phyloP scores from a whole-genome alignment of 1,284 basidiomycete genomes.

The Peniophora sp. region DNA sequence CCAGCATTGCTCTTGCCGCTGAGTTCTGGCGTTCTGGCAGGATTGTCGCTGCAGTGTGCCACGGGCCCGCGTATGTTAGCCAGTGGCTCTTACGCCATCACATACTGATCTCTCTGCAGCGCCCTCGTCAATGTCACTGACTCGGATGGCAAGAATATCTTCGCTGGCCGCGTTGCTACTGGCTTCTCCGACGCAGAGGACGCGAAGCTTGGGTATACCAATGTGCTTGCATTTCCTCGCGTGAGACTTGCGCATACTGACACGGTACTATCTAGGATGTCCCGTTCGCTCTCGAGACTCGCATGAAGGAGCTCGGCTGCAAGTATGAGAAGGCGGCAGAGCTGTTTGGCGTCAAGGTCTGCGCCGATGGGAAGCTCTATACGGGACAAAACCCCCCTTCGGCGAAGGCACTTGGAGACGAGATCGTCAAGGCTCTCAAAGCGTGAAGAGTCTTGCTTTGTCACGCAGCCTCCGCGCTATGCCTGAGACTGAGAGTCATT shows the following conservation, averaged over 20 bases:
- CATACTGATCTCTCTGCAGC: slow-evolving; percentile 5
- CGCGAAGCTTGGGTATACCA: slow-evolving; percentile 7
- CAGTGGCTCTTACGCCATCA: not conserved
- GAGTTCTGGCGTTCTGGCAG: slow-evolving; percentile 49
- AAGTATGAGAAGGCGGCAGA: slow-evolving; percentile 43
- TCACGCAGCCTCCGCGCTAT: no score
- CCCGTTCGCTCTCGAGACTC: slow-evolving; percentile 60
- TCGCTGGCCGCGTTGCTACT: slow-evolving; percentile 47
- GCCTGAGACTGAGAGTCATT: no score
- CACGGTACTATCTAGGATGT: slow-evolving; percentile 21
- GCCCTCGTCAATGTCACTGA: slow-evolving; percentile 43
- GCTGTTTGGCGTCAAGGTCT: slow-evolving; percentile 44
- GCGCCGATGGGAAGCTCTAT: slow-evolving; percentile 30
- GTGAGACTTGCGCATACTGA: slow-evolving; percentile 7
- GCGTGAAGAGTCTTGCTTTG: no score
- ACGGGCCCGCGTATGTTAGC: slow-evolving; percentile 40
- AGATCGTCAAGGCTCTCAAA: slow-evolving; percentile 21
- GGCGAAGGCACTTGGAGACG: slow-evolving; percentile 35
- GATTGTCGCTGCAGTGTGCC: slow-evolving; percentile 52
- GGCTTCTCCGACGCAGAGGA: slow-evolving; percentile 66
- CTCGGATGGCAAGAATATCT: slow-evolving; percentile 42
- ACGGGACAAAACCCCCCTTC: slow-evolving; percentile 65
- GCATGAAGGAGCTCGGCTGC: slow-evolving; percentile 45
- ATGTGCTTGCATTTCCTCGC: slow-evolving; percentile 31
- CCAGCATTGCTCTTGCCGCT: slow-evolving; percentile 43